phyloP scores from a whole-genome alignment of 73 alveolate genomes.

The Tetrahymena thermophila region DNA sequence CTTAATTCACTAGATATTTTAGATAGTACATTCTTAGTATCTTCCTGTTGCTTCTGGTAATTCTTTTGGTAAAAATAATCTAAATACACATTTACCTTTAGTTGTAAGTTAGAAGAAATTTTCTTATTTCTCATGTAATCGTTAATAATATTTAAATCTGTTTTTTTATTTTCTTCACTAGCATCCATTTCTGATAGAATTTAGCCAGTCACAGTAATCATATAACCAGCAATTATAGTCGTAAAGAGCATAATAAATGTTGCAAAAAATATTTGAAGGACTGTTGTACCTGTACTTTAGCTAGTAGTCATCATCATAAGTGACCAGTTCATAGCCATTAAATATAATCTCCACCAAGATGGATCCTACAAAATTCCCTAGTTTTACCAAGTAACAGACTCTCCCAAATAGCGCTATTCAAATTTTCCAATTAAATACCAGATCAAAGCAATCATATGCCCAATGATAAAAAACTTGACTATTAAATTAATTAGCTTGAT shows the following conservation, averaged over 20 bases:
- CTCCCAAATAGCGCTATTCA: neutral
- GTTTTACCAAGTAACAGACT: neutral
- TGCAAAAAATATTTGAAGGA: neutral
- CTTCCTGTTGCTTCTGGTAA: neutral
- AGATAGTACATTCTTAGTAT: neutral
- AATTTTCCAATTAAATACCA: neutral
- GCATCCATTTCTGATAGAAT: neutral
- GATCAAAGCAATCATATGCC: neutral
- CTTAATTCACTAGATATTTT: neutral
- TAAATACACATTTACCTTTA: neutral
- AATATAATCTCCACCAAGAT: neutral
- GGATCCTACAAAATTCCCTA: neutral
- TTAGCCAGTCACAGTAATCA: neutral
- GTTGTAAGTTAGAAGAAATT: neutral
- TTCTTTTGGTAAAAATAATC: neutral
- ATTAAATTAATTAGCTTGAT: neutral
- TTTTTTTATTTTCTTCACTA: neutral
- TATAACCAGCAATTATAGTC: neutral
- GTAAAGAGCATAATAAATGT: neutral
- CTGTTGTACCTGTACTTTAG: neutral
- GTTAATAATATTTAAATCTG: neutral
- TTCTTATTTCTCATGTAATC: neutral
- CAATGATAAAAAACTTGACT: neutral
- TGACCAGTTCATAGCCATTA: neutral
- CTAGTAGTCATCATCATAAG: neutral